Evolutionary conservation across 345 rosid species (phyloP), one percentile per base, ranked within the genome.

Genomic region (Populus nigra): DNA sequence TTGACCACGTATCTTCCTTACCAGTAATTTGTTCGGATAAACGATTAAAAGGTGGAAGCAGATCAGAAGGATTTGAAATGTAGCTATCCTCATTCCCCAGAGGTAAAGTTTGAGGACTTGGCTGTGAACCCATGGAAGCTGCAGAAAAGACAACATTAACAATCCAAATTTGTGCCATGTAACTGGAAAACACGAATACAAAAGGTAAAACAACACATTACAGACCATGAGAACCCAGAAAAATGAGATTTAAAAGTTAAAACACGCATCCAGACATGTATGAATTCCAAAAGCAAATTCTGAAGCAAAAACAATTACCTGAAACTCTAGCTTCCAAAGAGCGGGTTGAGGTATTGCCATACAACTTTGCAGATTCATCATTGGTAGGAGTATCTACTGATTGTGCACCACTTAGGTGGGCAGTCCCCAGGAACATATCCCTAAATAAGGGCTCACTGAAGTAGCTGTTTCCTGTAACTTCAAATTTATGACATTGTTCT

Each of bases 401-500:
- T 73, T 65, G 88, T 75, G 84, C 83, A 77, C 76, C 81, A 77
- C 71, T 78, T 39, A 57, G 79, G 62, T 68, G 82, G 72, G 89
- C 85, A 77, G 82, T 73, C 71, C 88, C 86, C 73, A 85, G 81
- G 80, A 91, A 90, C 84, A 89, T 85, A 79, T 91, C 86, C 80
- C 76, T 92, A 73, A 89, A 90, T 62, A 84, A 71, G 27, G 94
- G 94, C 77, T 92, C 99, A 81, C 86, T 84, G 78, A 96, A 96
- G 87, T 97, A 92, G 84, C 98, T 89, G 79, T 84, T 89, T 72
- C 98, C 98, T 5, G 91, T 85, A 70, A 88, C 90, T 87, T 96
- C 97, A 84, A 84, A 96, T 82, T 86, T 84, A 79, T 83, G 92
- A 82, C 88, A 92, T 74, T 86, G 83, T 70, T 87, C 91, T 75